Percentiles rank a stretch among this genome's conserved stretches.
These are phyloP conservation scores for Fusarium aywerte DNA, from an alignment of 2,329 filamentous ascomycete species.

Conservation along the genomic window DNA sequence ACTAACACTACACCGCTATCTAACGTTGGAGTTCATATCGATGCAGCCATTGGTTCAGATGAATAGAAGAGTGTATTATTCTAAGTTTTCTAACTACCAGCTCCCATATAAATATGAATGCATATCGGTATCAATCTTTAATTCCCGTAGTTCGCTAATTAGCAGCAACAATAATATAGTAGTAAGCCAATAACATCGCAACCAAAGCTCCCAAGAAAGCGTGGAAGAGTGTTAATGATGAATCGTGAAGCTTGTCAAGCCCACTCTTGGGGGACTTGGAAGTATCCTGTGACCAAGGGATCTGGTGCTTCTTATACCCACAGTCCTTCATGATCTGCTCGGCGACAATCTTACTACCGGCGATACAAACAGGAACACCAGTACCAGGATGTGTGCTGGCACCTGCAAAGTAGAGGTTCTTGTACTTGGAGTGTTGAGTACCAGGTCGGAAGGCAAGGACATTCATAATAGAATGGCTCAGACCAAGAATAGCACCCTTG, in stretches of 20 bases:
- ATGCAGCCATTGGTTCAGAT: background rate
- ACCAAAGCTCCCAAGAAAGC: constrained; percentile 23
- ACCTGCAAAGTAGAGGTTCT: constrained; percentile 75
- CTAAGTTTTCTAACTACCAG: background rate
- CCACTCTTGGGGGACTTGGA: background rate
- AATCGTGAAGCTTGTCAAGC: constrained; percentile 27
- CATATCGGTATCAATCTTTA: background rate
- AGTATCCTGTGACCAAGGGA: constrained; percentile 18
- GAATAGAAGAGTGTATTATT: background rate
- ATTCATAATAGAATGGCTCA: constrained; percentile 80
- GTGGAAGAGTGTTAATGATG: constrained; percentile 24
- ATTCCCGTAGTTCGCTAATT: background rate
- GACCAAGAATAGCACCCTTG: constrained; percentile 77
- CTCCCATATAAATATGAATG: background rate
- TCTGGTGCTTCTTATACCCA: constrained; percentile 6
- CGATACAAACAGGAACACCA: constrained; percentile 78
- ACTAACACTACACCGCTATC: background rate
- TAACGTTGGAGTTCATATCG: background rate
- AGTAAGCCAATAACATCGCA: constrained; percentile 17
- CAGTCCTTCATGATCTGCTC: constrained; percentile 54
- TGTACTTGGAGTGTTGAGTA: constrained; percentile 63
- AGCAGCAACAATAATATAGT: constrained; percentile 18
- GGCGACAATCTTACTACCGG: constrained; percentile 70
- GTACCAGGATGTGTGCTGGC: constrained; percentile 81
- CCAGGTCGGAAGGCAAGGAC: constrained; percentile 73